Percentiles rank a stretch among this genome's conserved stretches.
Conservation (phyloP, 192 early-diverging fungal species). For the Gamsiella multidivaricata region DNA sequence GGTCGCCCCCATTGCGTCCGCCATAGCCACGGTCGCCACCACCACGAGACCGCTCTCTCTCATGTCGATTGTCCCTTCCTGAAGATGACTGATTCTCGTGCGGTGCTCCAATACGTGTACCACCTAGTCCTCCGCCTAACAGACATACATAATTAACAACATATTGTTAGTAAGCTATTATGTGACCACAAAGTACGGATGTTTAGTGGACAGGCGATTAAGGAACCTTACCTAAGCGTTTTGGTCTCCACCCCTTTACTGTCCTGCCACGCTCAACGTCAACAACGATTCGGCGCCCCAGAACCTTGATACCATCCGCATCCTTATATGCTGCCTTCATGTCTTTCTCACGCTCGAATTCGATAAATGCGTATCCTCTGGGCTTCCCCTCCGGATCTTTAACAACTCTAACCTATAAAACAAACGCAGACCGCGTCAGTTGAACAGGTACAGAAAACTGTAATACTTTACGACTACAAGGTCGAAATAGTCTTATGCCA, state of each 20-base stretch:
- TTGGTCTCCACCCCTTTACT: slow-evolving; percentile 94
- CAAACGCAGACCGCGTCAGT: not conserved
- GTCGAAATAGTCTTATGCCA: no score
- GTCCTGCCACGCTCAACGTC: slow-evolving; percentile 98
- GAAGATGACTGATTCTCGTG: slow-evolving; percentile 62
- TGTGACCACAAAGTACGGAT: no score
- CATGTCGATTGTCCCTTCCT: slow-evolving; percentile 58
- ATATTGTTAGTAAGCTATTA: no score
- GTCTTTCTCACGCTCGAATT: slow-evolving; percentile 85
- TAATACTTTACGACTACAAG: no score
- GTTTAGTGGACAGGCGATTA: no score
- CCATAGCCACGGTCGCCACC: slow-evolving; percentile 18
- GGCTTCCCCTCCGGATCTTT: slow-evolving; percentile 76
- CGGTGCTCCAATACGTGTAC: slow-evolving; percentile 71
- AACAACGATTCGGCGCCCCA: slow-evolving; percentile 86
- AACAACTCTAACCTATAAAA: slow-evolving; percentile 74
- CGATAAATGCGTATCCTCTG: slow-evolving; percentile 95
- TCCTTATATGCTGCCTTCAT: slow-evolving; percentile 80
- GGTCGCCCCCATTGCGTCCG: slow-evolving; percentile 26
- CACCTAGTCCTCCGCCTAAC: slow-evolving; percentile 79
- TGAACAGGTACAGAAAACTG: not conserved
- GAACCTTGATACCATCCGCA: slow-evolving; percentile 88
- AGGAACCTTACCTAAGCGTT: slow-evolving; percentile 77
- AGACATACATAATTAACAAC: not conserved
- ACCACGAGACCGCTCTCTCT: slow-evolving; percentile 39